Percentiles rank a stretch among this genome's conserved stretches.
These are phyloP conservation scores for Dioscorea dumetorum DNA, from an alignment of 106 monocot genomes.

Conservation along the genomic window DNA sequence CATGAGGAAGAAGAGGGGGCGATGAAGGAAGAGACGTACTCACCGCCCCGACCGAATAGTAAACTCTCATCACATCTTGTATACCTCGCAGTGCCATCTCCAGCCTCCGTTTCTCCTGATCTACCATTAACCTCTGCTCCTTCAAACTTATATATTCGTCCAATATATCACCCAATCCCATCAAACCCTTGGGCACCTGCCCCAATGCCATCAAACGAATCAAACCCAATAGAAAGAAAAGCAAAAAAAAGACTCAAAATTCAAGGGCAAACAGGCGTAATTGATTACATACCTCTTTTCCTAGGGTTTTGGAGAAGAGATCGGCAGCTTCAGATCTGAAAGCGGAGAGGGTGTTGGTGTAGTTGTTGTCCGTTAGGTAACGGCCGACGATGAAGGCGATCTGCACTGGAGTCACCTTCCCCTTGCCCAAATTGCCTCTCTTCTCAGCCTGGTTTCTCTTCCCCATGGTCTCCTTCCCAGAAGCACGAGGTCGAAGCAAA, in stretches of 20 bases:
- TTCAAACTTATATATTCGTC: slow-evolving; percentile 76
- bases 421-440: slow-evolving; percentile 27
- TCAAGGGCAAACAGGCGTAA: too few species aligned
- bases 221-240: neutral
- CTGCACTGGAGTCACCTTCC: slow-evolving; percentile 76
- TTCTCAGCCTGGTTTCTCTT: slow-evolving; percentile 5
- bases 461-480: neutral
- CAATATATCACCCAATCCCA: slow-evolving; percentile 54
- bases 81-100: slow-evolving; percentile 49
- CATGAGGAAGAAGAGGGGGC: slow-evolving; percentile 20
- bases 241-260: too few species aligned
- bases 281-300: slow-evolving; percentile 30
- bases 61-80: slow-evolving; percentile 39
- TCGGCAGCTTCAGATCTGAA: slow-evolving; percentile 71
- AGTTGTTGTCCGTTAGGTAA: slow-evolving; percentile 77
- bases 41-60: slow-evolving; percentile 10
- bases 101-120: slow-evolving; percentile 51
- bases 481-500: neutral
- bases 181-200: slow-evolving; percentile 54
- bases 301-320: slow-evolving; percentile 53
- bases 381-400: slow-evolving; percentile 85
- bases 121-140: slow-evolving; percentile 53
- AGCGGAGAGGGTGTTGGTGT: slow-evolving; percentile 40
- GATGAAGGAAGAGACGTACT: slow-evolving; percentile 7
- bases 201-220: neutral